Conservation (phyloP, 2,329 filamentous ascomycete species). For the Ophiocordyceps camponoti-saundersi region DNA sequence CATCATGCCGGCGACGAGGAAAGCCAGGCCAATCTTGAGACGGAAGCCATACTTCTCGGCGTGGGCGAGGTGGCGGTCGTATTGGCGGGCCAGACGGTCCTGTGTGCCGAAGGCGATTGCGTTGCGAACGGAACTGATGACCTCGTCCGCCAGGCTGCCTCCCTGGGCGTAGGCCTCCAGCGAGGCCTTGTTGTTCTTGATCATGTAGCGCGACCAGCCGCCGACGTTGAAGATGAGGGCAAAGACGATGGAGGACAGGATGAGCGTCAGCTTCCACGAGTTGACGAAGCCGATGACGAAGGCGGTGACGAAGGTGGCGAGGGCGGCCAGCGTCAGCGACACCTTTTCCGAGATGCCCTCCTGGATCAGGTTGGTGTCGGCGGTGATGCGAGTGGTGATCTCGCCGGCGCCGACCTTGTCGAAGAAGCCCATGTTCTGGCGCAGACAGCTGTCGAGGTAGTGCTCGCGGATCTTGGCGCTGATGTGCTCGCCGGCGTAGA, state of each 20-base stretch:
- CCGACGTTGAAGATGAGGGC: conserved; percentile 34
- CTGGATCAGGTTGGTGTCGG: conserved; percentile 85
- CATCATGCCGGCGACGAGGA: conserved; percentile 34
- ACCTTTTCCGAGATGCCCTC: conserved; percentile 89
- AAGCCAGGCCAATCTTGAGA: conserved; percentile 30
- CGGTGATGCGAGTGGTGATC: conserved; percentile 84
- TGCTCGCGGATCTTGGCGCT: conserved; percentile 63
- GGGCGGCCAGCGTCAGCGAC: conserved; percentile 54
- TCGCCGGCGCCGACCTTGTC: conserved; percentile 87
- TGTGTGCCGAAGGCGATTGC: conserved; percentile 46
- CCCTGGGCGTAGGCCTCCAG: conserved; percentile 39
- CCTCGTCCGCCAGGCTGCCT: conserved; percentile 51
- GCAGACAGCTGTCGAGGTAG: conserved; percentile 70
- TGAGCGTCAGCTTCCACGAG: conserved; percentile 42
- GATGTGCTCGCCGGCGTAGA: conserved; percentile 70
- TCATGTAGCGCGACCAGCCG: conserved; percentile 34
- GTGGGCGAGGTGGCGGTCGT: conserved; percentile 36
- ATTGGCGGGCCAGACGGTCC: conserved; percentile 31
- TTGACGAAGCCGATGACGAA: conserved; percentile 37
- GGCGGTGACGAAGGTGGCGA: conserved; percentile 62
- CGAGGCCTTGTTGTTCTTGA: conserved; percentile 27
- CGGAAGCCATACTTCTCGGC: conserved; percentile 48
- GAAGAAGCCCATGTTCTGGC: conserved; percentile 83
- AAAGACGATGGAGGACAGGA: conserved; percentile 37
- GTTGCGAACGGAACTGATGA: conserved; percentile 42